phyloP scores from a whole-genome alignment of 345 rosid genomes.

The Eucalyptus lansdowneana region DNA sequence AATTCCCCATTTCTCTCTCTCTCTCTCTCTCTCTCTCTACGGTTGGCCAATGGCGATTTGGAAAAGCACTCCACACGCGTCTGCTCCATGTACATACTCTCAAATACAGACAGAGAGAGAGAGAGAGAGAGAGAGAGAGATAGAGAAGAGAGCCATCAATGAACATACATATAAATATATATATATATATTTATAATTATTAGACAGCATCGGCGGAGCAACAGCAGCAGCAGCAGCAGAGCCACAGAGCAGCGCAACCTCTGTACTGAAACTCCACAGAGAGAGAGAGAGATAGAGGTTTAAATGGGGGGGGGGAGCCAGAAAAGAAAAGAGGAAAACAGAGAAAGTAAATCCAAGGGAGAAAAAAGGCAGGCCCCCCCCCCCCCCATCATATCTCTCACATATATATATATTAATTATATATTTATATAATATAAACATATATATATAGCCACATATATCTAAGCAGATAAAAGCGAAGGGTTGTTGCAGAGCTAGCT shows the following conservation, averaged over 20 bases:
- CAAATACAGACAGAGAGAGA: neutral
- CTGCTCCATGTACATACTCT: neutral
- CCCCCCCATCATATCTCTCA: too few relatives aligned
- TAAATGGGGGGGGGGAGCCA: neutral
- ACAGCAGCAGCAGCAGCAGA: neutral
- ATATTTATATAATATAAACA: neutral
- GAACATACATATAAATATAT: neutral
- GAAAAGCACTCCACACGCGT: neutral
- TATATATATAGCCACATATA: neutral
- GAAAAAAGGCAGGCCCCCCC: neutral
- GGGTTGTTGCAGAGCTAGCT: neutral
- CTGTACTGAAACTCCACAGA: neutral
- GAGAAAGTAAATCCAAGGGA: neutral
- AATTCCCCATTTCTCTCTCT: neutral
- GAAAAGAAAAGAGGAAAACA: neutral
- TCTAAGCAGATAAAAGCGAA: neutral
- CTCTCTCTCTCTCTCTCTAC: neutral
- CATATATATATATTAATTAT: neutral
- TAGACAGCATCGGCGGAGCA: neutral
- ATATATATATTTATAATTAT: too few relatives aligned
- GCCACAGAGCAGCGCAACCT: neutral
- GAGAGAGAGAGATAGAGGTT: too few relatives aligned
- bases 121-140: neutral
- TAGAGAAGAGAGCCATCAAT: neutral
- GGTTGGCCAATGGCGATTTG: neutral